Conservation (phyloP, 768 basidiomycete species). For the Paxillus rubicundulus region DNA sequence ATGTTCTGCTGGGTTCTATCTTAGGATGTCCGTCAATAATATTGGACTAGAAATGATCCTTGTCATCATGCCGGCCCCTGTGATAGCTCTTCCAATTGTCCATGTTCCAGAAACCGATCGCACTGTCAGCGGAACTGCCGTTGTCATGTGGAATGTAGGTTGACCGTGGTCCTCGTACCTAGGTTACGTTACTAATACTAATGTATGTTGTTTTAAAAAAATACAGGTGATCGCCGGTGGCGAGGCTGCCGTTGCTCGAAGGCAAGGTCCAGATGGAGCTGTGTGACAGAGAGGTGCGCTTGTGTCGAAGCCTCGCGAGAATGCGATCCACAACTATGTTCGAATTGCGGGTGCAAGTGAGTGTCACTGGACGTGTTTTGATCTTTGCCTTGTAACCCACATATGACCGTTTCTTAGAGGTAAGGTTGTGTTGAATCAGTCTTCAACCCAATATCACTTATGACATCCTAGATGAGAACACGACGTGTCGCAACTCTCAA, state of each 20-base stretch:
- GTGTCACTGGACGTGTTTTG: constrained; percentile 11
- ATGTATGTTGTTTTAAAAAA: neutral
- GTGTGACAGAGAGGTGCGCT: constrained; percentile 45
- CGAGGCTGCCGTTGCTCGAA: constrained; percentile 53
- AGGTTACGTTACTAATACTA: neutral
- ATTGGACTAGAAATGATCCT: constrained; percentile 40
- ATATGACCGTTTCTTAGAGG: constrained; percentile 17
- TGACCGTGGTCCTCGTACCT: neutral
- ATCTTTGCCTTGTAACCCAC: neutral
- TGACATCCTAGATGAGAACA: constrained; percentile 26
- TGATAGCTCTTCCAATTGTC: constrained; percentile 38
- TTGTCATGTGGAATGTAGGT: constrained; percentile 51
- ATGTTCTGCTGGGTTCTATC: constrained; percentile 6
- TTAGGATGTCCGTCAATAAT: neutral
- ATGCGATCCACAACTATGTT: constrained; percentile 68
- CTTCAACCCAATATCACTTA: neutral
- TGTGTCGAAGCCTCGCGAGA: constrained; percentile 53
- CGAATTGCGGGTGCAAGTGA: constrained; percentile 48
- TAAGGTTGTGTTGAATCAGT: constrained; percentile 10
- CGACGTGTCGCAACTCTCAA: constrained; percentile 46
- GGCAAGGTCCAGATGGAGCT: constrained; percentile 25
- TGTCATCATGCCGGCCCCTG: constrained; percentile 63
- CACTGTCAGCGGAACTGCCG: constrained; percentile 58
- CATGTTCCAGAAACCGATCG: constrained; percentile 47
- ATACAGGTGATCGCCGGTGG: constrained; percentile 52